Evolutionary conservation across 1,139 yeast species (phyloP), one percentile per base, ranked within the genome.

Genomic region (Geotrichum siamense): DNA sequence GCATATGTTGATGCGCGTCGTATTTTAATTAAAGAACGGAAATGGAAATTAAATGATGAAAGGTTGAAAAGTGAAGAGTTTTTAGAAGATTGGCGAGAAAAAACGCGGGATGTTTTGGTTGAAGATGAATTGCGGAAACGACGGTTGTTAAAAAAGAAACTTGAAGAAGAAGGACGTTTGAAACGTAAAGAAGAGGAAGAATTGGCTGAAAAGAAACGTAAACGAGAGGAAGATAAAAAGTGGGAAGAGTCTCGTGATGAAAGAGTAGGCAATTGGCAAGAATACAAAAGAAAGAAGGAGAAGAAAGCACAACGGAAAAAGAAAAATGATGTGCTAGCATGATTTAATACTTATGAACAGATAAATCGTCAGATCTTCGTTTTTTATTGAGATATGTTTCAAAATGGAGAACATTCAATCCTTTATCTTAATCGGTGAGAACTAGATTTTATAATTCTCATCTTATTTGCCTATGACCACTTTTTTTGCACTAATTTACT

Each of bases 201-300:
- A 58, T 47, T 59, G 52, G 60, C 64, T 54, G 72, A 71, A 51
- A 56, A 69, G 43, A 65, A 68, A 39, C 52, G 60, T 33, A 67
- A 69, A 49, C 62, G 64, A 40, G 65, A 71, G 47, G 51, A 67
- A 49, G 75, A 74, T 36, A 60, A 69, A 45, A 67, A 68, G 26
- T 81, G 89, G 89, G 87, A 79, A 54, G 76, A 74, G 44, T 71
- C 70, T 15, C 52, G 86, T 43, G 86, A 78, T 43, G 60, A 61
- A 2, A 62, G 89, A 36, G 85, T 81, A 6, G 63, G 64, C 17
- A 76, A 68, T 55, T 81, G 89, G 89, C 63, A 86, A 43, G 62
- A 60, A 6, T 81, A 74, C 56, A 62, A 67, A 12, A 61, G 67
- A 69, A 49, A 37, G 13, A 38, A 28, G n/a, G 2, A 38, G 10